Base-by-base conservation (phyloP, 495 filamentous ascomycete species). In the Zalerion maritima region DNA sequence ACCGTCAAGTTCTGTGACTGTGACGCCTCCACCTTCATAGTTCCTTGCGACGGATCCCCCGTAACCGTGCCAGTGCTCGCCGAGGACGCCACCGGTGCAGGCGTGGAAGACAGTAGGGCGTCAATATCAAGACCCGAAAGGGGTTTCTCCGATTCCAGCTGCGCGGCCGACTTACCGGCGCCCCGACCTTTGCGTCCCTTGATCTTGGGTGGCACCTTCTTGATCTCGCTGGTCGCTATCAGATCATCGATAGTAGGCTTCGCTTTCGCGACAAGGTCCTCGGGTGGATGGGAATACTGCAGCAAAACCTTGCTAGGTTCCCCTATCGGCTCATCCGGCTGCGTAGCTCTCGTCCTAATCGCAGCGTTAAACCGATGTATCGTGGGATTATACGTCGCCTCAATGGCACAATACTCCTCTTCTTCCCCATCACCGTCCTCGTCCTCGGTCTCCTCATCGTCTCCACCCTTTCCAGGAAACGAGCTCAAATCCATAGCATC, bases 91-190 rank as follows among this genome's bases (percentile, higher is more conserved):
- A n/a, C n/a, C n/a, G n/a, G n/a, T n/a, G n/a, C n/a, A n/a, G n/a
- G n/a, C n/a, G n/a, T n/a, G n/a, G n/a, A n/a, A n/a, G n/a, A n/a
- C n/a, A n/a, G n/a, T 11, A 94, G 74, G 1, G 69, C 67, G 35
- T 82, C 77, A 30, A 94, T 68, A 41, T 99, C 78, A 11, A 99
- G 75, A 11, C 85, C 87, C 0, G 91, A 99, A 18, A 93, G 73
- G 0, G 91, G 91, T 35, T 82, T 85, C 36, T 77, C 69, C 6
- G 69, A 56, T 18, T 86, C 70, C 13, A 73, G n/a, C n/a, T n/a
- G n/a, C n/a, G n/a, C n/a, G n/a, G n/a, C n/a, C n/a, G n/a, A n/a
- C n/a, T n/a, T n/a, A n/a, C n/a, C n/a, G n/a, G n/a, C 77, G 18
- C 64, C 60, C 35, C 73, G 67, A 42, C 75, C 79, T 21, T 67